A percentile compares a stretch with the other conserved stretches of the same genome.
These are phyloP conservation scores for Euphorbia schlechtendalii DNA, from an alignment of 441 rosid genomes.

Conservation along the genomic window DNA sequence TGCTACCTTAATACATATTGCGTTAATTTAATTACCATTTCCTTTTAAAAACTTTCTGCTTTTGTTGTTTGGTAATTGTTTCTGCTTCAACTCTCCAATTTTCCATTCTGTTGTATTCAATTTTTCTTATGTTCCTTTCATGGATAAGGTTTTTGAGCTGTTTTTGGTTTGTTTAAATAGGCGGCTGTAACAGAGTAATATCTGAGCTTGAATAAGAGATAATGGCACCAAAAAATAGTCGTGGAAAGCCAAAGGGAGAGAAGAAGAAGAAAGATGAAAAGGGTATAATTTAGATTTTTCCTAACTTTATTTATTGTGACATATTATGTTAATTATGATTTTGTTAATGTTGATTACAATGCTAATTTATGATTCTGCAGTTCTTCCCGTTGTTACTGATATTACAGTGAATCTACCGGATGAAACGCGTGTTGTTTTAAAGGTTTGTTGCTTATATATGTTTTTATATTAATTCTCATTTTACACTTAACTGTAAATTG, in stretches of 20 bases:
- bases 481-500: background rate
- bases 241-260: slow-evolving; percentile 82
- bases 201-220: slow-evolving; percentile 25
- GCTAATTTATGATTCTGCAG: slow-evolving; percentile 32
- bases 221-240: slow-evolving; percentile 96
- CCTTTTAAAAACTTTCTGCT: slow-evolving; percentile 5
- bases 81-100: background rate
- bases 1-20: background rate
- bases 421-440: slow-evolving; percentile 56
- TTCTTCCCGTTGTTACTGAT: slow-evolving; percentile 80
- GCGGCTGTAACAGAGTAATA: background rate
- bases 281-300: slow-evolving; percentile 27
- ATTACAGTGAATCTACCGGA: slow-evolving; percentile 81
- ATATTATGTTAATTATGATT: too few species aligned
- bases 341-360: too few species aligned
- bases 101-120: background rate
- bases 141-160: background rate
- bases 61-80: slow-evolving; percentile 22
- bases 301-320: too few species aligned
- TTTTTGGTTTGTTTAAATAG: slow-evolving; percentile 9
- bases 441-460: slow-evolving; percentile 37
- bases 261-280: slow-evolving; percentile 97
- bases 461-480: background rate
- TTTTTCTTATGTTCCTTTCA: background rate
- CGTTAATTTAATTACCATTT: slow-evolving; percentile 7